These are phyloP conservation scores for Trypanosoma melophagium DNA, from an alignment of 208 protist genomes.

Conservation along the genomic window DNA sequence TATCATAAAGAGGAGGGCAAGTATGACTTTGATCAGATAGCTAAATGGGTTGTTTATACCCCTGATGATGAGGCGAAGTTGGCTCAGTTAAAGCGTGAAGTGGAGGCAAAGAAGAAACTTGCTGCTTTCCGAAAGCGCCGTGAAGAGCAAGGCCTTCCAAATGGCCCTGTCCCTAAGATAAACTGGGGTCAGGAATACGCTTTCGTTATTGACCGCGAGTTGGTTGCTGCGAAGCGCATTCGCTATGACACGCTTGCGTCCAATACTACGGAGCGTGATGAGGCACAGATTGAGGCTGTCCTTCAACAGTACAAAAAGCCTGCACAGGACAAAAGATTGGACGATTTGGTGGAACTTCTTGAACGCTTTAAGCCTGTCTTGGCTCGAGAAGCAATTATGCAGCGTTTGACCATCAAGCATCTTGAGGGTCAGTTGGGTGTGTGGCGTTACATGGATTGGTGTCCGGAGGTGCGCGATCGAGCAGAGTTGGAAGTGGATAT, in stretches of 20 bases:
- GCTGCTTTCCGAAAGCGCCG: conserved; percentile 69
- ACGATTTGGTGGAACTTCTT: conserved; percentile 85
- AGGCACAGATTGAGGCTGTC: conserved; percentile 82
- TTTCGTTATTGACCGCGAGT: conserved; percentile 77
- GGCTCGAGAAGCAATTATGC: conserved; percentile 91
- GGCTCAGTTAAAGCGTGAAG: conserved; percentile 69
- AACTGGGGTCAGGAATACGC: conserved; percentile 84
- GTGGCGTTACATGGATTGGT: conserved; percentile 94
- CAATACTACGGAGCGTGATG: conserved; percentile 80
- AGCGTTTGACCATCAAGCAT: conserved; percentile 91
- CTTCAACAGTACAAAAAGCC: conserved; percentile 87
- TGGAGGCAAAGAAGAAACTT: conserved; percentile 75
- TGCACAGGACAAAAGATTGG: conserved; percentile 82
- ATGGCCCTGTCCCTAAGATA: conserved; percentile 61
- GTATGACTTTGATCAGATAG: conserved; percentile 83
- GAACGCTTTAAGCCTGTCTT: conserved; percentile 93
- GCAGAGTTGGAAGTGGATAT: conserved; percentile 89
- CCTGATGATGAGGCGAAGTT: conserved; percentile 83
- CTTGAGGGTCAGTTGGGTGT: conserved; percentile 91
- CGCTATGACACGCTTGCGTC: conserved; percentile 83
- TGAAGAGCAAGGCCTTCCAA: conserved; percentile 59
- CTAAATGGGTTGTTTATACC: conserved; percentile 92
- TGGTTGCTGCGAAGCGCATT: conserved; percentile 86
- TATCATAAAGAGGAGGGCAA: conserved; percentile 91
- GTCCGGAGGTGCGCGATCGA: conserved; percentile 89